Conservation (phyloP, 164 flowering plant species). For the Berberis vulgaris region DNA sequence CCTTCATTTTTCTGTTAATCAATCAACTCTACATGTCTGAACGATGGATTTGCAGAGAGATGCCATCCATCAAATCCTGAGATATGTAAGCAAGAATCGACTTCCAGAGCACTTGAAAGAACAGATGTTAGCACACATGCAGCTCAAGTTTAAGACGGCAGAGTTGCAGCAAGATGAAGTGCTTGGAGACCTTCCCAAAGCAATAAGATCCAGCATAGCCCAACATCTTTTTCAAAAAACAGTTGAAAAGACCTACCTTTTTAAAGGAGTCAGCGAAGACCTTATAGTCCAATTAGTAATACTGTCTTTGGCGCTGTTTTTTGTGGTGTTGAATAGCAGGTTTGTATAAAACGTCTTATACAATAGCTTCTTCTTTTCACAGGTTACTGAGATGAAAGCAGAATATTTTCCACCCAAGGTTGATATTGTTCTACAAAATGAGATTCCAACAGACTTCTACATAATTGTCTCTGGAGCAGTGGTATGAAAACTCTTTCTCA, state of each 20-base stretch:
- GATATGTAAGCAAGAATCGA: slow-evolving; percentile 67
- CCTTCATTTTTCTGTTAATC: neutral
- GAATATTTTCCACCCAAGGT: slow-evolving; percentile 90
- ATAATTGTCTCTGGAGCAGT: slow-evolving; percentile 74
- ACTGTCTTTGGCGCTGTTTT: no score
- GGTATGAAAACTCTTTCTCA: slow-evolving; percentile 33
- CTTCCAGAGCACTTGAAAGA: slow-evolving; percentile 74
- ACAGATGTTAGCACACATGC: slow-evolving; percentile 79
- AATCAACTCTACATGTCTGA: neutral
- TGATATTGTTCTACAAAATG: slow-evolving; percentile 75
- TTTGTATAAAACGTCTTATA: neutral
- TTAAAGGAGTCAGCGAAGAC: slow-evolving; percentile 63
- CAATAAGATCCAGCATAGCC: slow-evolving; percentile 72
- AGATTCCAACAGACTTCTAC: slow-evolving; percentile 84
- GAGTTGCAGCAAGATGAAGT: slow-evolving; percentile 79
- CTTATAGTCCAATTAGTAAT: slow-evolving; percentile 51
- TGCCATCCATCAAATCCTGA: slow-evolving; percentile 46
- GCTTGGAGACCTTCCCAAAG: slow-evolving; percentile 70
- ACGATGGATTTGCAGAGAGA: slow-evolving; percentile 44
- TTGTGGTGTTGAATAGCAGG: no score
- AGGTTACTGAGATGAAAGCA: slow-evolving; percentile 87
- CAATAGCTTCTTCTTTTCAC: slow-evolving; percentile 11
- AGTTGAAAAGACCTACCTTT: slow-evolving; percentile 58
- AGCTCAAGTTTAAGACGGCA: slow-evolving; percentile 74
- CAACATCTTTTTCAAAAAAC: slow-evolving; percentile 59